Conservation (phyloP, 2,329 filamentous ascomycete genomes). For the Pseudocercospora cruenta region DNA sequence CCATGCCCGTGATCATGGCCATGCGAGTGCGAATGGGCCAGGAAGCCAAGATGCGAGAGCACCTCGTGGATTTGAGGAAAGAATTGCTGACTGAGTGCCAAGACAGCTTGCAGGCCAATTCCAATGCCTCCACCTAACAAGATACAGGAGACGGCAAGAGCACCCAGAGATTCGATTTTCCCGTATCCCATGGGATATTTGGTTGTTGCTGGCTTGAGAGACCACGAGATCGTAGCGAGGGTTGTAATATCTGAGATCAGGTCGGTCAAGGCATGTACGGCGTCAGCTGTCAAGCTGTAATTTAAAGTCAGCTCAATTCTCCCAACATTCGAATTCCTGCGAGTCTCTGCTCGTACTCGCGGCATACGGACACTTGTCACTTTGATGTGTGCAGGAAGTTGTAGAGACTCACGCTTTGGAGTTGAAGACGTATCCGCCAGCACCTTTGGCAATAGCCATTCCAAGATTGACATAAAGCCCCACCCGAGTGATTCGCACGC, state of each 20-base stretch:
- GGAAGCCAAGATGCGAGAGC: constrained; percentile 47
- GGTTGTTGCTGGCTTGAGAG: constrained; percentile 79
- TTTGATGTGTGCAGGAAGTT: neutral
- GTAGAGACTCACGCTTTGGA: constrained; percentile 64
- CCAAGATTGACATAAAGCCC: constrained; percentile 85
- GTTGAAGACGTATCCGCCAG: constrained; percentile 92
- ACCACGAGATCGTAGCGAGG: constrained; percentile 91
- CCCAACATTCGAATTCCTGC: neutral
- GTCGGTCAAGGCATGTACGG: constrained; percentile 93
- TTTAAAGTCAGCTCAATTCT: neutral
- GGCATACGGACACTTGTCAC: neutral
- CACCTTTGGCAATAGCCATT: constrained; percentile 92
- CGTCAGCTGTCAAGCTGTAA: constrained; percentile 65
- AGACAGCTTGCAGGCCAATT: constrained; percentile 75
- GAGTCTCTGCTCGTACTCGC: neutral
- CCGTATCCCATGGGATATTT: constrained; percentile 90
- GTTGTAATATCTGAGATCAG: constrained; percentile 94
- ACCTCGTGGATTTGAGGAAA: constrained; percentile 51
- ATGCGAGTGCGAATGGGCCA: constrained; percentile 60
- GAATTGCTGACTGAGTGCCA: constrained; percentile 57
- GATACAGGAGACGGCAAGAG: constrained; percentile 88
- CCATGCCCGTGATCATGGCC: constrained; percentile 63
- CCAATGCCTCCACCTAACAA: constrained; percentile 86
- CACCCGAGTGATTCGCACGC: constrained; percentile 89
- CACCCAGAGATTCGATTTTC: constrained; percentile 96